Evolutionary conservation across 139 green algal genomes (phyloP), one percentile per base, ranked within the genome.

Genomic region (Tetradesmus obliquus): DNA sequence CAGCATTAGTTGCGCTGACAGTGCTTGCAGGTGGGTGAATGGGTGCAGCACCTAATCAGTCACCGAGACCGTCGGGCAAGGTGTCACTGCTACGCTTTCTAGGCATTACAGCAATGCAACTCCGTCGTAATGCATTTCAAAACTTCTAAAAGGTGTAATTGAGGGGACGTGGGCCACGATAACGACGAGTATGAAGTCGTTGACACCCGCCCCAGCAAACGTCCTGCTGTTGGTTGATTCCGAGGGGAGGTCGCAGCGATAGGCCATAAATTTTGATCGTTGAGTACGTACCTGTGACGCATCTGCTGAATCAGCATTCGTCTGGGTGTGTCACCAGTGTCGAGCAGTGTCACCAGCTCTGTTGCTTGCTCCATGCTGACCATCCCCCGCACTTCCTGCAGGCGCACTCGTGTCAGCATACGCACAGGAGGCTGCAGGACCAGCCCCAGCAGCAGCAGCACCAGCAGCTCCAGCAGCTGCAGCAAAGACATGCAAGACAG

Each of bases 401-500:
- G 83, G 83, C 15, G 5, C 83, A 24, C 9, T 88, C n/a, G 24
- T 79, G 22, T 55, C 55, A n/a, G 22, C 24, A 45, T 58, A 81
- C 62, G 62, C 84, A 81, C 84, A 89, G 62, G 58, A 79, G 22
- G 69, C 79, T n/a, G 22, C 71, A 76, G 12, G 72, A 86, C 9
- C 71, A 53, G 69, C 79, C 79, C 79, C 71, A 76, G 12, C 87
- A 86, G 12, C 71, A 55, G n/a, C 72, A 86, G 55, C 66, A 51
- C 1, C 85, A 69, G 62, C 87, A 55, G 10, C 72, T 32, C 22
- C 88, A 91, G 74, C 88, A 86, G 74, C 76, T 24, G 57, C 88
- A 62, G 76, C 76, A 22, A 91, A 84, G 54, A 79, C 22, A 15
- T 92, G 90, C 84, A 90, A 81, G 24, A 90, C 90, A 53, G 83